phyloP scores from a whole-genome alignment of 106 monocot genomes.

The Iris macrosiphon region DNA sequence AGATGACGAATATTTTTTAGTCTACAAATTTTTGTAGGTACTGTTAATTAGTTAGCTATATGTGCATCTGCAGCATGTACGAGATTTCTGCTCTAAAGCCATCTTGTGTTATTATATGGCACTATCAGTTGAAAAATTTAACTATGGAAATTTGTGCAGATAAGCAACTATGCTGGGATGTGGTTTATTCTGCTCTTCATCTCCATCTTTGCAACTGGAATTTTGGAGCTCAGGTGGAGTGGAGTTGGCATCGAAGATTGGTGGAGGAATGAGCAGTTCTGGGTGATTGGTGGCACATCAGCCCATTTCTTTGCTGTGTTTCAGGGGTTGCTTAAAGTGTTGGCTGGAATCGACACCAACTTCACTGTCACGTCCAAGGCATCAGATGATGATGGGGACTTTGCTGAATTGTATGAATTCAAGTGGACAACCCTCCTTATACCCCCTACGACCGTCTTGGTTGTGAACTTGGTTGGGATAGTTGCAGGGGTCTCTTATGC shows the following conservation, averaged over 20 bases:
- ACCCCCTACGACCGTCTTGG: slow-evolving; percentile 54
- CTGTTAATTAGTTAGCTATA: no score
- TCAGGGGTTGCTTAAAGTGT: slow-evolving; percentile 77
- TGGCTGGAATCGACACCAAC: slow-evolving; percentile 87
- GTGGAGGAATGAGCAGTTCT: slow-evolving; percentile 96
- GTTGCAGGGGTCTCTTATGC: slow-evolving; percentile 67
- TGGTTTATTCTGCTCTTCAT: slow-evolving; percentile 83
- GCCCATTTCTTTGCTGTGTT: slow-evolving; percentile 91
- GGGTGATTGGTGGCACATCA: slow-evolving; percentile 91
- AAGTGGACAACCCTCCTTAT: slow-evolving; percentile 72
- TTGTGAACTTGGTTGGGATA: slow-evolving; percentile 63
- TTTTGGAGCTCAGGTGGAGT: slow-evolving; percentile 81
- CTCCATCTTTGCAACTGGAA: slow-evolving; percentile 81
- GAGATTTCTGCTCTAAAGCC: no score
- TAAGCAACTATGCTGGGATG: slow-evolving; percentile 88
- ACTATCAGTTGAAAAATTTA: no score
- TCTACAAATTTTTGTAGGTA: no score
- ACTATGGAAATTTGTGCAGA: slow-evolving; percentile 27
- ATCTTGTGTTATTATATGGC: no score
- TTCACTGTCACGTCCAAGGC: slow-evolving; percentile 94
- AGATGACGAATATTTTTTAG: no score
- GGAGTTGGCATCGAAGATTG: slow-evolving; percentile 90
- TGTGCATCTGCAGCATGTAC: no score
- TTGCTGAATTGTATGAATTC: slow-evolving; percentile 70
- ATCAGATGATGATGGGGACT: slow-evolving; percentile 62